Base-by-base conservation (phyloP, 148 eudicot species). In the Fagopyrum tataricum region DNA sequence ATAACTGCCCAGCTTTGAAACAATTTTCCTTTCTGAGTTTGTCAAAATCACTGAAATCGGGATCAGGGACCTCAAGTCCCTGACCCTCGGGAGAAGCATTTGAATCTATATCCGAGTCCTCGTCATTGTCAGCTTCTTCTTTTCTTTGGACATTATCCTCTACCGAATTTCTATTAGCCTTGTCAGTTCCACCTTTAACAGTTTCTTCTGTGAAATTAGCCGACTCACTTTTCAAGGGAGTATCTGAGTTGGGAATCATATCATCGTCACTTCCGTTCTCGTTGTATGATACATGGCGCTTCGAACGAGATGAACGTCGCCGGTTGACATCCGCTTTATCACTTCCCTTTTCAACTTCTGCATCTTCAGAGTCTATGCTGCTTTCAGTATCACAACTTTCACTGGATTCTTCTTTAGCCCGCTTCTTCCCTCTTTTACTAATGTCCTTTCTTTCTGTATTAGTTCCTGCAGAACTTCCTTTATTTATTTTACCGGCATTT, bases 41-140 rank as follows among this genome's bases (percentile, higher is more conserved):
- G 48, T 93, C 98, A 84, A 93, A 93, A 64, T 93, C 89, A 44
- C 76, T 76, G 74, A 93, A 91, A 31, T 89, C 92, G 17, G 92
- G 86, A 82, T 86, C 97, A 56, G 91, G 88, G 67, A 77, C 87
- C 21, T 81, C 88, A 72, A 75, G 81, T 70, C 67, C 7, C 26
- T 64, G 79, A 14, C 86, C 81, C 59, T 76, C 87, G 0, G 69
- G 73, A 51, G 76, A 42, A 24, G 21, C 43, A 43, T 78, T 76
- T 56, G 76, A 62, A 39, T 75, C 77, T 56, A 77, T 70, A 52
- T 75, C 75, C 14, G 72, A 64, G 79, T 20, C 51, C 18, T 39
- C 14, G 67, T 53, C 72, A 66, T 56, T 73, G 69, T 47, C 75
- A 44, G 14, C 44, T 71, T 51, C 76, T 64, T 43, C 69, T 31